A percentile compares a stretch with the other conserved stretches of the same genome.
Conservation (phyloP, 345 rosid genomes). For the Eucalyptus marginata region DNA sequence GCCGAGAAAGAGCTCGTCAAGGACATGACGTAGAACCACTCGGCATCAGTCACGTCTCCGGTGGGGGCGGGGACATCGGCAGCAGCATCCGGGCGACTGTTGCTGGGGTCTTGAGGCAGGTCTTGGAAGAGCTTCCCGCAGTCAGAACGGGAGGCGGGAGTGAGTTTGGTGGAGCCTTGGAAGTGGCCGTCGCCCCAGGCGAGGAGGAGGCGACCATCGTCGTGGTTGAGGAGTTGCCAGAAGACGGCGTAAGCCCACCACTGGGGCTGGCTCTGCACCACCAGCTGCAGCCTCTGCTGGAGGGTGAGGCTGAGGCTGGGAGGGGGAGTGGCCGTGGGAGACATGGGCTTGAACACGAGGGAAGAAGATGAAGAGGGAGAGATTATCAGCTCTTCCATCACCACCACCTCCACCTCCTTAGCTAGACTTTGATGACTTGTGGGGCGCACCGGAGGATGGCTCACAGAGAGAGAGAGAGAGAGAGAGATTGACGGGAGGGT, state of each 20-base stretch:
- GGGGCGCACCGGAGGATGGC: background rate
- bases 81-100: background rate
- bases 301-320: conserved; percentile 24
- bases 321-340: conserved; percentile 5
- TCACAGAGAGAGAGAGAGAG: background rate
- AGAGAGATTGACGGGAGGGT: too few species aligned
- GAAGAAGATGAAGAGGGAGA: conserved; percentile 48
- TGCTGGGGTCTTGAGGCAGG: conserved; percentile 15
- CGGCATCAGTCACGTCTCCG: conserved; percentile 23
- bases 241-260: conserved; percentile 57
- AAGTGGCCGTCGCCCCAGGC: conserved; percentile 65
- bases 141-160: background rate
- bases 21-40: conserved; percentile 65
- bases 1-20: conserved; percentile 35
- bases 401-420: background rate
- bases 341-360: background rate
- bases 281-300: conserved; percentile 40
- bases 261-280: conserved; percentile 33
- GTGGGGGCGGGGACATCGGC: conserved; percentile 14
- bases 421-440: background rate
- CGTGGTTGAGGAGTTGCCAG: conserved; percentile 40
- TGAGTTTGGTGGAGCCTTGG: conserved; percentile 9
- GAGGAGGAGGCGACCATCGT: conserved; percentile 27
- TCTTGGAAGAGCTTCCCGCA: conserved; percentile 17
- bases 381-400: conserved; percentile 39